These are phyloP conservation scores for Panicum hallii DNA, from an alignment of 202 grass and related monocot genomes.

Conservation along the genomic window DNA sequence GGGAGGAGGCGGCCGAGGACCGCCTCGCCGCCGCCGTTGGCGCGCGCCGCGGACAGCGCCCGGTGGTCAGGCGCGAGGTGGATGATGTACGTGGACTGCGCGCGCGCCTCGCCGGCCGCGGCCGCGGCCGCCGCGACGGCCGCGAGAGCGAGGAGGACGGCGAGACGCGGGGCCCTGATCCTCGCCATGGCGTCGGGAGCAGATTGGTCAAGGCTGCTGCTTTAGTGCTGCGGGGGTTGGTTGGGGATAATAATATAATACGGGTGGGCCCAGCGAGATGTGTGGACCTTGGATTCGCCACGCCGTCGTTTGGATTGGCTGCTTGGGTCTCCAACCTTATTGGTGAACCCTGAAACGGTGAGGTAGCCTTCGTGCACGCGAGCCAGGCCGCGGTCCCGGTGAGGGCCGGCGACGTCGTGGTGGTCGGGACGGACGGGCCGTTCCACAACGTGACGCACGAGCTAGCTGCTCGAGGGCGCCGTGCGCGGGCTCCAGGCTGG, in stretches of 20 bases:
- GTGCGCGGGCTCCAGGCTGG: no score
- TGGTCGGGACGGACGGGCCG: no score
- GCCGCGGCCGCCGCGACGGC: neutral
- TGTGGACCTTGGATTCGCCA: slow-evolving; percentile 35
- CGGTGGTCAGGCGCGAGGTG: slow-evolving; percentile 55
- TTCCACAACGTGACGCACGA: no score
- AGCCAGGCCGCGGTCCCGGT: no score
- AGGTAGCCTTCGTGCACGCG: neutral
- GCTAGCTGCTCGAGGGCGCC: no score
- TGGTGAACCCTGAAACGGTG: no score
- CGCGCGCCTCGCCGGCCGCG: neutral
- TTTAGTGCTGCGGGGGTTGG: neutral
- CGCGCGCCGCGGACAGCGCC: slow-evolving; percentile 24
- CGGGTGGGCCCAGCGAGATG: neutral
- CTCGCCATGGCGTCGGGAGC: slow-evolving; percentile 36
- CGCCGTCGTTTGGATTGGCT: neutral
- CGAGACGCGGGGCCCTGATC: neutral
- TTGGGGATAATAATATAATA: slow-evolving; percentile 16
- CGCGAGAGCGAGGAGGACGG: slow-evolving; percentile 30
- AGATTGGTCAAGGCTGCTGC: slow-evolving; percentile 34
- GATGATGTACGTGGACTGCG: slow-evolving; percentile 72
- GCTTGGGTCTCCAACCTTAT: neutral
- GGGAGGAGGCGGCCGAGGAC: slow-evolving; percentile 55
- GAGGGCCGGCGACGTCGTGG: no score
- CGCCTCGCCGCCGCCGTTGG: slow-evolving; percentile 17